Conservation (phyloP, 106 monocot genomes). For the Narthecium ossifragum region DNA sequence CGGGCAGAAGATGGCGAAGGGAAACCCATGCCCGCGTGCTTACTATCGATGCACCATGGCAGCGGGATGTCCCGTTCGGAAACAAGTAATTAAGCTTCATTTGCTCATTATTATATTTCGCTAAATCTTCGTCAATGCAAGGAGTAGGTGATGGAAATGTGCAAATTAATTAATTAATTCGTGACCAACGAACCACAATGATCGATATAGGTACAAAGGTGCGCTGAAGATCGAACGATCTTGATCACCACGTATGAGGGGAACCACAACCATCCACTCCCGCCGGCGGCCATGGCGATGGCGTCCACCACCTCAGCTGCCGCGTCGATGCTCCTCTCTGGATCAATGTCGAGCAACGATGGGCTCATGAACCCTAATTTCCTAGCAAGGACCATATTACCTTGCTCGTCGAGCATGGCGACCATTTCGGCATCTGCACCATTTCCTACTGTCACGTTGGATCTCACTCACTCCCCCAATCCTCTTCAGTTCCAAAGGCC, state of each 20-base stretch:
- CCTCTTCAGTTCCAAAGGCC: slow-evolving; percentile 37
- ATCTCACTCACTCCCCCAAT: slow-evolving; percentile 55
- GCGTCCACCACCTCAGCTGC: slow-evolving; percentile 65
- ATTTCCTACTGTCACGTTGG: slow-evolving; percentile 87
- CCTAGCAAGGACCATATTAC: slow-evolving; percentile 44
- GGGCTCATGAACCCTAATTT: slow-evolving; percentile 43
- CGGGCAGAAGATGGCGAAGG: slow-evolving; percentile 88
- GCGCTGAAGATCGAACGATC: slow-evolving; percentile 65
- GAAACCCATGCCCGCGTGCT: slow-evolving; percentile 67
- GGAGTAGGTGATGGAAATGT: too few relatives aligned
- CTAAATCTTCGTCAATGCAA: not conserved
- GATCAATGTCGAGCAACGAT: slow-evolving; percentile 54
- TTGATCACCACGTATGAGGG: slow-evolving; percentile 79
- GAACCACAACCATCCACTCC: slow-evolving; percentile 72
- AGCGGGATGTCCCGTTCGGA: slow-evolving; percentile 63
- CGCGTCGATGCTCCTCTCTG: slow-evolving; percentile 62
- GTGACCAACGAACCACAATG: too few relatives aligned
- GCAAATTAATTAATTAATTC: not conserved
- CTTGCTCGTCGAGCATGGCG: slow-evolving; percentile 77
- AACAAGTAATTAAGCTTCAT: slow-evolving; percentile 47
- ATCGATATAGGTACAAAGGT: slow-evolving; percentile 48
- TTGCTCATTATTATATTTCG: not conserved
- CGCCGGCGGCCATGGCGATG: slow-evolving; percentile 77
- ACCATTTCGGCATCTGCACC: slow-evolving; percentile 89
- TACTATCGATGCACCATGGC: slow-evolving; percentile 90